These are phyloP conservation scores for Spathaspora arborariae DNA, from an alignment of 805 yeast genomes.

Conservation along the genomic window DNA sequence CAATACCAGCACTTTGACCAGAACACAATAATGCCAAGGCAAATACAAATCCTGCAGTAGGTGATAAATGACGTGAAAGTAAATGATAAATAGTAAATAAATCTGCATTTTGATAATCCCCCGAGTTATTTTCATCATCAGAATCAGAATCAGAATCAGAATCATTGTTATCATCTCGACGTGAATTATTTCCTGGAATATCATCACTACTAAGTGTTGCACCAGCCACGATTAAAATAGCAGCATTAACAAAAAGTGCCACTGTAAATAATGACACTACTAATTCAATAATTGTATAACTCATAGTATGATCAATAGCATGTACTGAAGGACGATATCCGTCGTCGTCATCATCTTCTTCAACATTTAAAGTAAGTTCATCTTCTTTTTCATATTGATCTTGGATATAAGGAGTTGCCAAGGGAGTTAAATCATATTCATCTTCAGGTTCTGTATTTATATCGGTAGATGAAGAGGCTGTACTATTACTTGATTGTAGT, in stretches of 20 bases:
- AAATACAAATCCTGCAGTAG: constrained; percentile 84
- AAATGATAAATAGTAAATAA: constrained; percentile 74
- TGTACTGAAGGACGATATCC: constrained; percentile 68
- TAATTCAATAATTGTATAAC: constrained; percentile 77
- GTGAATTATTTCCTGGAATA: constrained; percentile 16
- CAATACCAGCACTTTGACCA: constrained; percentile 95
- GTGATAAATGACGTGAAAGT: constrained; percentile 65
- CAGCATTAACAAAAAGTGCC: constrained; percentile 89
- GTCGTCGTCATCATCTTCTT: constrained; percentile 26
- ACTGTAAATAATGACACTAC: constrained; percentile 79
- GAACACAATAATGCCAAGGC: constrained; percentile 85
- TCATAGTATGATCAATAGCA: constrained; percentile 77
- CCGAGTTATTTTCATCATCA: constrained; percentile 11
- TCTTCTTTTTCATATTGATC: constrained; percentile 9
- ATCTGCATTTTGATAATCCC: constrained; percentile 53
- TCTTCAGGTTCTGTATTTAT: background rate
- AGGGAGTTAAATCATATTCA: constrained; percentile 3
- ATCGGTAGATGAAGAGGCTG: constrained; percentile 1
- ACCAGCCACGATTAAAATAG: constrained; percentile 88
- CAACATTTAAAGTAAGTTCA: constrained; percentile 3
- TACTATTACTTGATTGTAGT: background rate
- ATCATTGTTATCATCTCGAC: constrained; percentile 7
- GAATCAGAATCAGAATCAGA: constrained; percentile 10
- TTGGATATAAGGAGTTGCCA: constrained; percentile 7
- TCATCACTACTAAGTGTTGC: constrained; percentile 58